Evolutionary conservation across 2,329 filamentous ascomycete species (phyloP).

Genomic region (Ceratocystis diversiconidia): DNA sequence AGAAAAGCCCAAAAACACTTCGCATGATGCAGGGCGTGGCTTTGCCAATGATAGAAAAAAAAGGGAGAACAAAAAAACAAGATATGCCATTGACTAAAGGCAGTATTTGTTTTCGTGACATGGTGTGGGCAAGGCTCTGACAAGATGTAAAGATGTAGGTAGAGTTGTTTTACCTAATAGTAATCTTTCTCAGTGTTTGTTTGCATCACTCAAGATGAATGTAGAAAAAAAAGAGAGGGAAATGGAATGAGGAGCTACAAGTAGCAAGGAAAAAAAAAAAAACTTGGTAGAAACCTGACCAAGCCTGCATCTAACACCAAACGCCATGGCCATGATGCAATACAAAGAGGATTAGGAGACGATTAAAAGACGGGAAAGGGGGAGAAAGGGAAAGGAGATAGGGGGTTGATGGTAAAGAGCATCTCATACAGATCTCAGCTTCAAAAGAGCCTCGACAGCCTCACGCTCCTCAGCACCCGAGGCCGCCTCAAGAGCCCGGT

Average conservation of each 20-base stretch:
- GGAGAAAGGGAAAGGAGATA: neutral
- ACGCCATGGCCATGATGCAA: conserved; percentile 10
- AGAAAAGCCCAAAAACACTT: no score
- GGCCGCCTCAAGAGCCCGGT: conserved; percentile 29
- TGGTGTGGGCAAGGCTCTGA: no score
- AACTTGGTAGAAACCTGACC: conserved; percentile 6
- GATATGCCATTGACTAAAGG: no score
- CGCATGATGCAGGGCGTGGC: no score
- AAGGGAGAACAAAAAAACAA: no score
- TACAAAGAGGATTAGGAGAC: conserved; percentile 9
- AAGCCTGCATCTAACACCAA: conserved; percentile 10
- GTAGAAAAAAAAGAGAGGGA: neutral
- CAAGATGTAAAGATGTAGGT: neutral
- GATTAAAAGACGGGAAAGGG: neutral
- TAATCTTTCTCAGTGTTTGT: neutral
- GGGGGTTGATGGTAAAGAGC: conserved; percentile 20
- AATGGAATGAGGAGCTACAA: neutral
- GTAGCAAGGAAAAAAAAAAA: conserved; percentile 7
- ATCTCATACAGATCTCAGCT: conserved; percentile 62
- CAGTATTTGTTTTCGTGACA: no score
- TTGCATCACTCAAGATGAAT: neutral
- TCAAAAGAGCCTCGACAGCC: conserved; percentile 65
- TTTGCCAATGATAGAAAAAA: no score
- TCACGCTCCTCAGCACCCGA: conserved; percentile 64
- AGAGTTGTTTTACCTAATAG: neutral